Percentiles rank a stretch among this genome's conserved stretches.
These are phyloP conservation scores for Aphanomyces euteiches DNA, from an alignment of 352 stramenopile species.

Conservation along the genomic window DNA sequence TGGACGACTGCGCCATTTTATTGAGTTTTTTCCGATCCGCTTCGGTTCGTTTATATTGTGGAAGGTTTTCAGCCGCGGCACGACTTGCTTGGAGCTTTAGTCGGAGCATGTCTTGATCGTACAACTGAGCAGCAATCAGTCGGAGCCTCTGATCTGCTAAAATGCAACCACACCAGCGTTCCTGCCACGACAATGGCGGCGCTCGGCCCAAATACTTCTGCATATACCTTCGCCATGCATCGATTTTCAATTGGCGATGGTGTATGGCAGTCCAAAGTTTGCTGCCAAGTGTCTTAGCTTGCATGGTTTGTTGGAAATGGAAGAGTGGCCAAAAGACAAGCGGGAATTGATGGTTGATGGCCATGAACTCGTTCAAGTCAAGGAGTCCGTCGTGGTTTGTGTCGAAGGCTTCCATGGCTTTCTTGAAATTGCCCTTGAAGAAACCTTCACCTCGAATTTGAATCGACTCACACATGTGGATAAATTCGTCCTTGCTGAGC, in stretches of 20 bases:
- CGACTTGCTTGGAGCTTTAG: conserved; percentile 18
- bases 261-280: conserved; percentile 30
- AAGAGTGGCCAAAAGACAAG: conserved; percentile 36
- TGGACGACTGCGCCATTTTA: not conserved
- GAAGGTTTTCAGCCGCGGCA: not conserved
- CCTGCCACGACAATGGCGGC: conserved; percentile 16
- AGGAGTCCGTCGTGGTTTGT: conserved; percentile 57
- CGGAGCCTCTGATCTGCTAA: conserved; percentile 31
- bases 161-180: conserved; percentile 23
- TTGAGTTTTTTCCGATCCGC: not conserved
- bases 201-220: conserved; percentile 22
- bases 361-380: conserved; percentile 48
- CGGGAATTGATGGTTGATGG: conserved; percentile 35
- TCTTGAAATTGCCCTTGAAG: conserved; percentile 27
- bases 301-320: conserved; percentile 32
- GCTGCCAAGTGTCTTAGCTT: conserved; percentile 33
- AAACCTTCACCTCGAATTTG: conserved; percentile 26
- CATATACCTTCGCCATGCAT: conserved; percentile 33
- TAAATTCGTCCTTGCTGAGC: conserved; percentile 32
- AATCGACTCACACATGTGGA: conserved; percentile 28
- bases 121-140: conserved; percentile 16
- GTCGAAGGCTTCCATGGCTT: conserved; percentile 52
- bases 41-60: not conserved
- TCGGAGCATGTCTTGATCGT: conserved; percentile 17
- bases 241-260: conserved; percentile 23